Evolutionary conservation across 805 yeast species (phyloP), one percentile per base, ranked within the genome.

Genomic region (Saccharomyces kudriavzevii): DNA sequence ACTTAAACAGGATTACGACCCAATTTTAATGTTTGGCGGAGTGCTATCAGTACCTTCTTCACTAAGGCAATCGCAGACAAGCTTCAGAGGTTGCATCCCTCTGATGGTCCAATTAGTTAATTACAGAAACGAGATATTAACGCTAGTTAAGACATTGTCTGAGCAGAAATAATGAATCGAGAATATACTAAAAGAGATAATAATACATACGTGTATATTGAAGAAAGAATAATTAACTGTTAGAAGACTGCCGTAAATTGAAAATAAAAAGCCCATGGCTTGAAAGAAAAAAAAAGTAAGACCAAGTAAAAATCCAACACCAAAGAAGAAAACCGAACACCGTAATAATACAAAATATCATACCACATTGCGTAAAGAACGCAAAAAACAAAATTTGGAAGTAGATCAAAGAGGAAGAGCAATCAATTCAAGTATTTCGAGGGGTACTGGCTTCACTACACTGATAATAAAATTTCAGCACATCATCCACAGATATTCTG

Each of bases 21-120:
- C 71, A 8, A 58, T 68, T 6, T 49, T 48, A 6, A 68, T 68
- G 71, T 68, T 68, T 56, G 70, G 69, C 1, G 68, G 64, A 11
- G 64, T 58, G 2, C 55, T 68, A 14, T 54, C 64, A 4, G 53
- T 61, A 3, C 71, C 71, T 13, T 43, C 52, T 1, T 58, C 65
- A 20, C 46, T 68, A 45, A 58, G 69, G 51, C 62, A 61, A 43
- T 59, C 59, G 29, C 70, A 68, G 50, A 47, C 59, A 24, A 56
- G 60, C 30, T 68, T 66, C 47, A 63, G 60, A 54, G 60, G 65
- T 29, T 54, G 54, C 17, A 54, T 63, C 5, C 61, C 60, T 1
- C 24, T 66, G 10, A 49, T 65, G 20, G 50, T 54, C 9, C 60
- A 65, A 45, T 46, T 68, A 24, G 56, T 62, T 2, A 66, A 65